A percentile compares a stretch with the other conserved stretches of the same genome.
phyloP scores from a whole-genome alignment of 768 basidiomycete genomes.

The Boletus patriciae region DNA sequence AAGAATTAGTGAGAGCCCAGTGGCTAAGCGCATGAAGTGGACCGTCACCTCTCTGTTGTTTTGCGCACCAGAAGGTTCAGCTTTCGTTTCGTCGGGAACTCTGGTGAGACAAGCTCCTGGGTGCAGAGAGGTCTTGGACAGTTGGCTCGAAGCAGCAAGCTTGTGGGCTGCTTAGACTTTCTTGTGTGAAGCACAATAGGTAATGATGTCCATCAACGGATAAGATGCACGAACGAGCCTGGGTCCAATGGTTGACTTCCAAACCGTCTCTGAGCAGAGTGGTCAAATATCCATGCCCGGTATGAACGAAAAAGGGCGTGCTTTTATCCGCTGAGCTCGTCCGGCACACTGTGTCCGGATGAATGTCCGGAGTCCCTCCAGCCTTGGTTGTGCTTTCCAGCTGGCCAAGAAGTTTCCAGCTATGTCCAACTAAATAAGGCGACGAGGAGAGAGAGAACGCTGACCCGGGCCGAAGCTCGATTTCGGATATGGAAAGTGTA shows the following conservation, averaged over 20 bases:
- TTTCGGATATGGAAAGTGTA: constrained; percentile 21
- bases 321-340: no score
- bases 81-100: not conserved
- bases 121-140: not conserved
- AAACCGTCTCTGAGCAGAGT: no score
- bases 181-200: not conserved
- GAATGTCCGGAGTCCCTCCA: not conserved
- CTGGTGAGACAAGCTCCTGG: not conserved
- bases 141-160: not conserved
- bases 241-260: no score
- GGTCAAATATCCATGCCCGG: no score
- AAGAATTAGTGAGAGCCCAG: no score
- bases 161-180: not conserved
- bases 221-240: not conserved
- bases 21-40: no score
- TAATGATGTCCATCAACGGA: no score
- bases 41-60: no score
- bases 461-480: no score
- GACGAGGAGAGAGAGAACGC: not conserved
- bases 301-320: no score
- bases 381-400: not conserved
- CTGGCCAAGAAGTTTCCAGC: not conserved
- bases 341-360: not conserved
- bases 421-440: constrained; percentile 3
- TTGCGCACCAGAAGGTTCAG: not conserved